Conservation (phyloP, 2,329 filamentous ascomycete genomes). For the Phyllosticta citribraziliensis region DNA sequence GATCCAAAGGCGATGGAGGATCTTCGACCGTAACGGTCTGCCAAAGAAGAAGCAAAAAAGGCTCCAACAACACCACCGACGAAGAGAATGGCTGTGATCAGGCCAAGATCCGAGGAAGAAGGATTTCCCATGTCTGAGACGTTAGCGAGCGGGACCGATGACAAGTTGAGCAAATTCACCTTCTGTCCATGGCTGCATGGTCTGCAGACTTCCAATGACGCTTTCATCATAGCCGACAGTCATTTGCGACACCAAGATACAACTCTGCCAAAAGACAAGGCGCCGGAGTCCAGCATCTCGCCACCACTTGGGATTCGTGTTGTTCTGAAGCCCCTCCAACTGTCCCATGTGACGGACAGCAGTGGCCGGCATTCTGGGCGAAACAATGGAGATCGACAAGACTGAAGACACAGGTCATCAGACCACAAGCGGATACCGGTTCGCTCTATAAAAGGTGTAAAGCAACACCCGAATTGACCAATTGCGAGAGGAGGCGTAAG, state of each 20-base stretch:
- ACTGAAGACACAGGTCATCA: neutral
- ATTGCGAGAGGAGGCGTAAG: neutral
- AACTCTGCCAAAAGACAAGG: neutral
- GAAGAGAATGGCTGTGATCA: conserved; percentile 2
- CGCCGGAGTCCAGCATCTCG: conserved; percentile 1
- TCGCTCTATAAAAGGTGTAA: neutral
- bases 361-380: neutral
- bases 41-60: conserved; percentile 1
- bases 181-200: conserved; percentile 35
- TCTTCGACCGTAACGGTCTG: neutral
- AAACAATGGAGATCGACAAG: neutral
- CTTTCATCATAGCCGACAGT: conserved; percentile 43
- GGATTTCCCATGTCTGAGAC: conserved; percentile 4
- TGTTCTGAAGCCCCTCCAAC: neutral
- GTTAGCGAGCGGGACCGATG: no score
- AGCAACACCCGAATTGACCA: neutral
- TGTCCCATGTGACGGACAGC: neutral
- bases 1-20: neutral
- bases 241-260: conserved; percentile 3
- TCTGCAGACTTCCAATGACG: conserved; percentile 43
- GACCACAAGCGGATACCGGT: neutral
- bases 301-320: conserved; percentile 1
- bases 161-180: conserved; percentile 19
- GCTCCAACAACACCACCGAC: conserved; percentile 2
- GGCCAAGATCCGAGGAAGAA: neutral